These are phyloP conservation scores for Tetraselmis striata DNA, from an alignment of 139 green algal species.

Conservation along the genomic window DNA sequence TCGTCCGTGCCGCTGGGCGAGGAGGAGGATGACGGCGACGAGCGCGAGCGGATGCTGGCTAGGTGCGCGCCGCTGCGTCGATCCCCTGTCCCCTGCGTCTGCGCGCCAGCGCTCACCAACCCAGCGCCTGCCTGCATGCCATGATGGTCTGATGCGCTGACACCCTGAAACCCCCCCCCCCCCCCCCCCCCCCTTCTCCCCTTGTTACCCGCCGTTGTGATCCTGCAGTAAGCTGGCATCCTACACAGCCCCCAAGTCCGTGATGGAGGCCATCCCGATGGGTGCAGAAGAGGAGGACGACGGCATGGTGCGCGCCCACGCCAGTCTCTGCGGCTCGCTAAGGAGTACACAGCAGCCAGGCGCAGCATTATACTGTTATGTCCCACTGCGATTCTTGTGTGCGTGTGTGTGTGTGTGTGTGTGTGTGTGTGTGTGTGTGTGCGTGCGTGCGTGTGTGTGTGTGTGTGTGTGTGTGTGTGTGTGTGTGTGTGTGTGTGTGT, in stretches of 20 bases:
- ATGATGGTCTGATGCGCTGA: background rate
- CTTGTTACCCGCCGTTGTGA: background rate
- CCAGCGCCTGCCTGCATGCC: background rate
- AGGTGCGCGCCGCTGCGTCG: slow-evolving; percentile 15
- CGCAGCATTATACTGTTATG: slow-evolving; percentile 17
- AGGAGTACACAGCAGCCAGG: slow-evolving; percentile 1
- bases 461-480: background rate
- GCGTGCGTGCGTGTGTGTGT: no score
- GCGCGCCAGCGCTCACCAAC: background rate
- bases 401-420: no score
- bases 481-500: background rate
- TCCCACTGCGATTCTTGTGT: slow-evolving; percentile 1
- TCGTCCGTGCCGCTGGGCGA: slow-evolving; percentile 29
- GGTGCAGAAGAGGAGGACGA: slow-evolving; percentile 32
- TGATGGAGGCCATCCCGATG: slow-evolving; percentile 52
- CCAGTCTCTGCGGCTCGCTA: background rate
- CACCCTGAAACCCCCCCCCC: no score
- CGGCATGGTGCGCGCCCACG: slow-evolving; percentile 10
- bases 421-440: no score
- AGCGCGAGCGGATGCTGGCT: slow-evolving; percentile 34
- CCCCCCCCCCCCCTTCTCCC: no score
- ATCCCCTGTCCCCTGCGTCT: background rate
- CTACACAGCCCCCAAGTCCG: slow-evolving; percentile 67
- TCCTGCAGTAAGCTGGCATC: slow-evolving; percentile 58
- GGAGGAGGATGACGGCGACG: slow-evolving; percentile 48